phyloP scores from a whole-genome alignment of 169 alveolate genomes.

The Eimeria tenella region DNA sequence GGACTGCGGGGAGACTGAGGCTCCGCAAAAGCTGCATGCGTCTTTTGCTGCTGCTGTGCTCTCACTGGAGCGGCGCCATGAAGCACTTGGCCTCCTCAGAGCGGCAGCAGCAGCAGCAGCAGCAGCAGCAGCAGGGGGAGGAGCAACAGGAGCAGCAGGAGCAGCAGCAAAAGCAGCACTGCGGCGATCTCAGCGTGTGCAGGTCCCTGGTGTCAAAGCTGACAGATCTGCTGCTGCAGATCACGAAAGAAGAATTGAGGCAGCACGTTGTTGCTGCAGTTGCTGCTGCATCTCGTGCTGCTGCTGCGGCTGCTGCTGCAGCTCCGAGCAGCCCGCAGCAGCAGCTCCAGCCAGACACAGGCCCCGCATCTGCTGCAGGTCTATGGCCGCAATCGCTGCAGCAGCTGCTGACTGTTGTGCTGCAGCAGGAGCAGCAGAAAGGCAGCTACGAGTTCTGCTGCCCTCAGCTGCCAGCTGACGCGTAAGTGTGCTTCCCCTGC shows the following conservation, averaged over 20 bases:
- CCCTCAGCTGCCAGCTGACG: not conserved
- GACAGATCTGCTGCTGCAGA: conserved; percentile 5
- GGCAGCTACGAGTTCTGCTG: not conserved
- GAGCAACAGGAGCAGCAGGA: not conserved
- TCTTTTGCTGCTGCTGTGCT: not conserved
- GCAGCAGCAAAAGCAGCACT: conserved; percentile 20
- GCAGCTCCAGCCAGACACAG: not conserved
- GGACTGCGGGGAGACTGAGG: not conserved
- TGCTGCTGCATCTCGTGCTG: conserved; percentile 29
- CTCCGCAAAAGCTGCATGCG: conserved; percentile 42
- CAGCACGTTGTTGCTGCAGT: conserved; percentile 31
- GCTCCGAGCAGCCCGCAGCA: not conserved
- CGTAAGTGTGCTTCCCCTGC: not conserved
- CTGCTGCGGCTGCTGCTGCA: conserved; percentile 35
- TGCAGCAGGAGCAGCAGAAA: conserved; percentile 34
- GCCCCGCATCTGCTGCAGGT: not conserved
- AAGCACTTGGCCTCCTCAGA: not conserved
- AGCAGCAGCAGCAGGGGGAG: not conserved
- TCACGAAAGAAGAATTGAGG: not conserved
- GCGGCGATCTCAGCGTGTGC: not conserved
- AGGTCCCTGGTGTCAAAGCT: not conserved
- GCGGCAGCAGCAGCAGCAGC: conserved; percentile 60
- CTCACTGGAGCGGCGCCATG: conserved; percentile 60
- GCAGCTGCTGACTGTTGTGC: conserved; percentile 11
- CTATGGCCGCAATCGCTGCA: not conserved